phyloP scores from a whole-genome alignment of 2,329 filamentous ascomycete species.

The Fusarium robinianum region DNA sequence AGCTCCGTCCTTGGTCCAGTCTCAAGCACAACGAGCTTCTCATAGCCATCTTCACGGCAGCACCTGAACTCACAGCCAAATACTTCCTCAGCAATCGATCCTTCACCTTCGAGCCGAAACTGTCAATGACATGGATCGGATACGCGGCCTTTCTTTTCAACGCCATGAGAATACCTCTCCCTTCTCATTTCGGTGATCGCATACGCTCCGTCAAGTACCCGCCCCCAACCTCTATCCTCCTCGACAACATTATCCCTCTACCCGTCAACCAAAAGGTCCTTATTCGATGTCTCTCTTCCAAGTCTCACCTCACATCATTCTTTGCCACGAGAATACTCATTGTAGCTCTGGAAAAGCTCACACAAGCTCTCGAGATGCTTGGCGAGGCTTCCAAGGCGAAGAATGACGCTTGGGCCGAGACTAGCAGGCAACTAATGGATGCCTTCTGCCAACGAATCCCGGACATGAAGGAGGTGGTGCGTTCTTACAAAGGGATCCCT shows the following conservation, averaged over 20 bases:
- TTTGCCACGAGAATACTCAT: constrained; percentile 82
- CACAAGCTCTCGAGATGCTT: constrained; percentile 65
- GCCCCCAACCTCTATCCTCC: constrained; percentile 75
- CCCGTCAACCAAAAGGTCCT: constrained; percentile 81
- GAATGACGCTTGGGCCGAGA: constrained; percentile 67
- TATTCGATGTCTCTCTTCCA: constrained; percentile 76
- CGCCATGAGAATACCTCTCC: constrained; percentile 74
- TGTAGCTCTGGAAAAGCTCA: constrained; percentile 78
- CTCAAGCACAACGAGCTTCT: constrained; percentile 81
- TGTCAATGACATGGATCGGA: constrained; percentile 92
- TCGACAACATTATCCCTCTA: constrained; percentile 85
- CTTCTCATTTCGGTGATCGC: constrained; percentile 70
- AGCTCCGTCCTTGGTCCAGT: constrained; percentile 81
- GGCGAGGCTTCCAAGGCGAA: constrained; percentile 47
- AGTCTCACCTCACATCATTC: constrained; percentile 78
- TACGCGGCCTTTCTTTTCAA: constrained; percentile 89
- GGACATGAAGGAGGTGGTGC: constrained; percentile 78
- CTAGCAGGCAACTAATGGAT: constrained; percentile 67
- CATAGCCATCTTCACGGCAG: constrained; percentile 75
- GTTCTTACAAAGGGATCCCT: constrained; percentile 70
- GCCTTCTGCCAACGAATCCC: constrained; percentile 81
- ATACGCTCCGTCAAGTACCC: constrained; percentile 66
- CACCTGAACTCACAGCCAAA: constrained; percentile 84
- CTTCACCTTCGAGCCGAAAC: constrained; percentile 88
- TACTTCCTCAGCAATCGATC: constrained; percentile 82